Base-by-base conservation (phyloP, 371 early-diverging fungal species). In the Enterospora canceri region DNA sequence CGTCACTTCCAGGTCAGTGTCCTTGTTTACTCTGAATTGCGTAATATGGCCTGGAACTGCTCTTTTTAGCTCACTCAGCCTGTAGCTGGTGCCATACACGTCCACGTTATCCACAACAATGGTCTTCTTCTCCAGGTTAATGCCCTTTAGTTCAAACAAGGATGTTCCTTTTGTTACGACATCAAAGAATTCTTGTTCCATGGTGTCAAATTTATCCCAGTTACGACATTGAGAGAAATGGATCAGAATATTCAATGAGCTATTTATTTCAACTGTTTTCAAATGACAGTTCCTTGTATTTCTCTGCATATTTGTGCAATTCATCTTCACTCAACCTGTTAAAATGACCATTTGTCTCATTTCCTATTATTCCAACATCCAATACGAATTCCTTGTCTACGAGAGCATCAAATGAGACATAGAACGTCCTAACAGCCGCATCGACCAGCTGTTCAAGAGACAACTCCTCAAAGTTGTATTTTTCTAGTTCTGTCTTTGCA, bases 401-500 rank as follows among this genome's bases (percentile, higher is more conserved):
- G 16, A 78, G 48, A 19, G 73, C 70, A 63, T 82, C 79, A 64
- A 67, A 68, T 21, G 70, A 59, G 35, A 68, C 64, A 34, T 77
- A 76, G 1, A 82, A 24, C 24, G 76, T 75, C 54, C 70, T 56
- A 2, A 79, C 67, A 0, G 55, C 80, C 28, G 64, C 26, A 12
- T 80, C 74, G 26, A 78, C 64, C 53, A 76, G 65, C 24, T 76
- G 60, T 8, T 71, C 59, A 35, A 75, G 40, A 24, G 54, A 24
- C 60, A 74, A 40, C 4, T 58, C 56, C 5, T 73, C 73, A 18
- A 65, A 34, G 28, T 75, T 55, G 12, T 77, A 26, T 53, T 80
- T 82, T 58, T 82, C 82, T 21, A 82, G 58, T 65, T 80, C 80
- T 4, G 82, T 82, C 57, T 73, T 73, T 19, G 75, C 77, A 53